Evolutionary conservation across 805 yeast genomes (phyloP), one percentile per base, ranked within the genome.

Genomic region (Spathaspora sp.): DNA sequence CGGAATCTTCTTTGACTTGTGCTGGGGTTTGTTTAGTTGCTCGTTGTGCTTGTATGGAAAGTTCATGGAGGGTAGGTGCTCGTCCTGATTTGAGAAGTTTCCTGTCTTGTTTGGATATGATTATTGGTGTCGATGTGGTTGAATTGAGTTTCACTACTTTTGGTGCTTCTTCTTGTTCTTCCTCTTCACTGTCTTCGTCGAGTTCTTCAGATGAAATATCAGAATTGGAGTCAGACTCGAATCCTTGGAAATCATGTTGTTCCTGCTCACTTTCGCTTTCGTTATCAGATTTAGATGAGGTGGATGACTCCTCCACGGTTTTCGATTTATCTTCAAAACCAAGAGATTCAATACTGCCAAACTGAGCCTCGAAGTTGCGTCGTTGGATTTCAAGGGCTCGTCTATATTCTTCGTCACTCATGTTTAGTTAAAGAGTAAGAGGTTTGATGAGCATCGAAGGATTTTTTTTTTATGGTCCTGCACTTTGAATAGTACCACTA

Each of bases 361-460:
- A 84, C 64, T 82, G 87, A 3, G 80, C 80, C 59, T 84, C 89
- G 60, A 84, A 84, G 39, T 81, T 80, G 20, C 69, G 62, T 51
- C 89, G 67, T 60, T 84, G 87, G 19, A 71, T 57, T 60, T 82
- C 87, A 63, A 83, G 52, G 7, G 65, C 65, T 20, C 57, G 57
- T 62, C 61, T 49, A 55, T 70, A 72, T 11, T 64, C 71, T 19
- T 52, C 50, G 20, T 45, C 51, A 18, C 52, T 40, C 56, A 53
- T 55, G 35, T 29, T 17, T 28, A 28, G n/a, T 14, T 10, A 7
- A 23, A 44, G 11, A 17, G n/a, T 23, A 20, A 29, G 32, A 17
- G 17, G 44, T 40, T 23, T 12, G 44, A 45, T 45, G 48, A 45
- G 26, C 48, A 45, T 45, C 48, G n/a, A 23, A 42, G 16, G 17